phyloP scores from a whole-genome alignment of 352 stramenopile genomes.

The Phytophthora fragariae region DNA sequence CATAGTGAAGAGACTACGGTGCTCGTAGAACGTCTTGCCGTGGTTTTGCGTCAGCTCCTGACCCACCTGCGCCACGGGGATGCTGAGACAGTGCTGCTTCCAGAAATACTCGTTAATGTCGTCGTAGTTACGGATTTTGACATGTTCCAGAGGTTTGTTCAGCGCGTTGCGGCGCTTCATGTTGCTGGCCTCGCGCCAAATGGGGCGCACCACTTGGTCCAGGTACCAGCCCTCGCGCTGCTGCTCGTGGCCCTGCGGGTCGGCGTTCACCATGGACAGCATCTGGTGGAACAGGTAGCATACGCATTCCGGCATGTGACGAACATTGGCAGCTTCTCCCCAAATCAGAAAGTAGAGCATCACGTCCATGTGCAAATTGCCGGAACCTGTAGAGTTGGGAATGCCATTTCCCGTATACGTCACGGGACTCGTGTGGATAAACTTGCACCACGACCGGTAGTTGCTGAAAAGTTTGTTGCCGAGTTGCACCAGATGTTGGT shows the following conservation, averaged over 20 bases:
- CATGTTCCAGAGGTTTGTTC: constrained; percentile 70
- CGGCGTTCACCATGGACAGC: constrained; percentile 58
- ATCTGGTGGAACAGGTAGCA: constrained; percentile 97
- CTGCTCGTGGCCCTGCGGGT: constrained; percentile 49
- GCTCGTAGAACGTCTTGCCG: constrained; percentile 85
- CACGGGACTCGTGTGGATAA: constrained; percentile 70
- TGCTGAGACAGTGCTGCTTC: constrained; percentile 70
- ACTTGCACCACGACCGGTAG: constrained; percentile 82
- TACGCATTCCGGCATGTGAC: constrained; percentile 97
- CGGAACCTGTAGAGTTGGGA: constrained; percentile 24
- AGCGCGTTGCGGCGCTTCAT: constrained; percentile 76
- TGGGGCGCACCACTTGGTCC: constrained; percentile 60
- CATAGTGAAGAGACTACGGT: constrained; percentile 74
- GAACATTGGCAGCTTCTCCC: constrained; percentile 96
- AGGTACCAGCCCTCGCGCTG: constrained; percentile 71
- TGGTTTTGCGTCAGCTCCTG: constrained; percentile 62
- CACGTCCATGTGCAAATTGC: constrained; percentile 88
- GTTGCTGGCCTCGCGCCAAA: constrained; percentile 77
- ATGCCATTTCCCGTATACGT: constrained; percentile 59
- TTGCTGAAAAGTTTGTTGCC: constrained; percentile 79
- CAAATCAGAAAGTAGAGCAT: constrained; percentile 98
- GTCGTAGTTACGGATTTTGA: constrained; percentile 85
- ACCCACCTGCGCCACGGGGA: constrained; percentile 54
- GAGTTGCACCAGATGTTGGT: constrained; percentile 70
- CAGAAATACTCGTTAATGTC: constrained; percentile 89